Conservation (phyloP, 192 early-diverging fungal genomes). For the Linnemannia hyalina region DNA sequence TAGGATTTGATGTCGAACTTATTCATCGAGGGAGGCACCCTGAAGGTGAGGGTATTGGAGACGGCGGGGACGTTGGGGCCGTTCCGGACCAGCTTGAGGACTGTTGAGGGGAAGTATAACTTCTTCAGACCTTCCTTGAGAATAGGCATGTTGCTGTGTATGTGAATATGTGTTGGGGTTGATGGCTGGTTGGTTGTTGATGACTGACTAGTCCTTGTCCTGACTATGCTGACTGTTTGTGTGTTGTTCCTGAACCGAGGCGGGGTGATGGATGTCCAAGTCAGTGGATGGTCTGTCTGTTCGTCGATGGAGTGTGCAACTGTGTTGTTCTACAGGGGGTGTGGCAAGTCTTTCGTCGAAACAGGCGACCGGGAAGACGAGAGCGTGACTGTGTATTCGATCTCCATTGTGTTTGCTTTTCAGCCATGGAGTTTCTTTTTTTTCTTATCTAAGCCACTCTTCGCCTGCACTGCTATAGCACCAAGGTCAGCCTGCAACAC, state of each 20-base stretch:
- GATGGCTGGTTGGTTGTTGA: background rate
- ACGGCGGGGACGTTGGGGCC: constrained; percentile 73
- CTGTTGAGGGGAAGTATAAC: constrained; percentile 89
- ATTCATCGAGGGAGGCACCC: constrained; percentile 89
- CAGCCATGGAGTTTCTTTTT: constrained; percentile 16
- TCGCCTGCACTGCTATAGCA: background rate
- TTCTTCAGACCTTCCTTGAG: constrained; percentile 63
- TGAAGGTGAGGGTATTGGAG: constrained; percentile 91
- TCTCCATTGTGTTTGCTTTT: constrained; percentile 6
- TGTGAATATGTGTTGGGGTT: background rate
- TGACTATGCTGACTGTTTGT: background rate
- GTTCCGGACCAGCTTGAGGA: constrained; percentile 84
- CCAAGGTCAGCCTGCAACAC: background rate
- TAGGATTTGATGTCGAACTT: constrained; percentile 94
- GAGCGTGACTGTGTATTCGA: background rate
- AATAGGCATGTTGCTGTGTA: constrained; percentile 24
- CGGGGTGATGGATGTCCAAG: background rate
- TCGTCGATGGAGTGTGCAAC: background rate
- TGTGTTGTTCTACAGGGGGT: background rate
- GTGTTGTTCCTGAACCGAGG: background rate
- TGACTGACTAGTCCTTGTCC: background rate
- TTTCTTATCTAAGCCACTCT: constrained; percentile 16
- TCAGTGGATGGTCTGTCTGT: background rate
- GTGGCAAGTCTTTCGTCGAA: background rate
- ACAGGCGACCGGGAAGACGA: background rate